Base-by-base conservation (phyloP, 306 rosid genomes). In the Glycine tomentella region DNA sequence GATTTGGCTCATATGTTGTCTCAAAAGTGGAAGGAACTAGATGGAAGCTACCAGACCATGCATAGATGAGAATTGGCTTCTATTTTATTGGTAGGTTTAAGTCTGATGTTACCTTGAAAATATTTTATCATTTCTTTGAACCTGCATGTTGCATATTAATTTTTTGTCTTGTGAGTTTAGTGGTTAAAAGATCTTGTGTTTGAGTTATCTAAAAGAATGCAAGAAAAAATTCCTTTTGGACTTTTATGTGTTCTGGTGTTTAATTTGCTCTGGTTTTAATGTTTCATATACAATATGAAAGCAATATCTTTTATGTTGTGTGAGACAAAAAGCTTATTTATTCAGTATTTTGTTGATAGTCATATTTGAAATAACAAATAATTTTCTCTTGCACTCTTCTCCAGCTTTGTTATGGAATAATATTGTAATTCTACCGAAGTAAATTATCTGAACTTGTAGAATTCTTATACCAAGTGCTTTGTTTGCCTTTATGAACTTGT, bases 1-100 rank as follows among this genome's bases (percentile, higher is more conserved):
- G 99, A 95, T 90, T 89, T 95, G 86, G 99, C 99, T 82, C 99
- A 91, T 89, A 95, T 95, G 99, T 94, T 95, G 94, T n/a, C n/a
- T n/a, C n/a, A n/a, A n/a, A n/a, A n/a, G n/a, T n/a, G n/a, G n/a
- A n/a, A n/a, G n/a, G n/a, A 91, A 80, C 81, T 95, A 78, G 94
- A 91, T 80, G 88, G 87, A 50, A 51, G 72, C 76, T 70, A 89
- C 38, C 85, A 87, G 85, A 89, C 88, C n/a, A n/a, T n/a, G n/a
- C 75, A 88, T 91, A 72, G 94, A 93, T 73, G 90, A 91, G 69
- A 95, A 95, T 76, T 95, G 99, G 99, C 98, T 93, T 77, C 94
- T 96, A 72, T 95, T 95, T 89, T 95, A 91, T 82, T 95, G 99
- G 99, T 97, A 93, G 97, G 98, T 95, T 36, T 36, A 36, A 34